Percentiles rank a stretch among this genome's conserved stretches.
phyloP scores from a whole-genome alignment of 352 stramenopile genomes.

The Halophytophthora batemanensis region DNA sequence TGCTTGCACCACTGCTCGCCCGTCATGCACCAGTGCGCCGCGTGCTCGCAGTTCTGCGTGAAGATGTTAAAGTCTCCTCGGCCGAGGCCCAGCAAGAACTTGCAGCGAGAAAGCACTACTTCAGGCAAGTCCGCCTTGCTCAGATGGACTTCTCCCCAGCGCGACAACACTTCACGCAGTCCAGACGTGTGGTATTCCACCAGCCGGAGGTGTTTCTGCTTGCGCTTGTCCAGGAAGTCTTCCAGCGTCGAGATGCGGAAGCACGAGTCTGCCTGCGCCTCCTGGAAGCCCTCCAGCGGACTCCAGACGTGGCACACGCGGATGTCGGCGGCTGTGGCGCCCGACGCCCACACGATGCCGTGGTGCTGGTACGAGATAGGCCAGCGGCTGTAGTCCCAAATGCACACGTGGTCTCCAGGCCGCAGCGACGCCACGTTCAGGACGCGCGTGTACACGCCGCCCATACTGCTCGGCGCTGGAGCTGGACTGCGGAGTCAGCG shows the following conservation, averaged over 20 bases:
- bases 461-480: conserved; percentile 30
- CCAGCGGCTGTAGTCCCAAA: conserved; percentile 87
- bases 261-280: conserved; percentile 81
- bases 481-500: too few relatives aligned
- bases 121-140: conserved; percentile 78
- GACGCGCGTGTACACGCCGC: conserved; percentile 79
- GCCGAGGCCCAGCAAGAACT: conserved; percentile 75
- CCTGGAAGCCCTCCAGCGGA: conserved; percentile 63
- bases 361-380: conserved; percentile 85
- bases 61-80: conserved; percentile 87
- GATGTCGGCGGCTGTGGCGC: conserved; percentile 55
- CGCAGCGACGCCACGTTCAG: conserved; percentile 68
- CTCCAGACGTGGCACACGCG: conserved; percentile 86
- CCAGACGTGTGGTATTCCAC: conserved; percentile 87
- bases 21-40: conserved; percentile 87
- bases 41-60: conserved; percentile 86
- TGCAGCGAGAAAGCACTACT: conserved; percentile 78
- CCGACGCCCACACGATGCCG: conserved; percentile 82
- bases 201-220: conserved; percentile 56
- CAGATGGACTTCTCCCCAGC: conserved; percentile 86
- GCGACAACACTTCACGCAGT: conserved; percentile 69
- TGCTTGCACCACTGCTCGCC: conserved; percentile 89
- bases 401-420: conserved; percentile 78
- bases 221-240: conserved; percentile 75
- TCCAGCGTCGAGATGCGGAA: conserved; percentile 85